Evolutionary conservation across 768 basidiomycete species (phyloP).

Genomic region (Chiua virens): DNA sequence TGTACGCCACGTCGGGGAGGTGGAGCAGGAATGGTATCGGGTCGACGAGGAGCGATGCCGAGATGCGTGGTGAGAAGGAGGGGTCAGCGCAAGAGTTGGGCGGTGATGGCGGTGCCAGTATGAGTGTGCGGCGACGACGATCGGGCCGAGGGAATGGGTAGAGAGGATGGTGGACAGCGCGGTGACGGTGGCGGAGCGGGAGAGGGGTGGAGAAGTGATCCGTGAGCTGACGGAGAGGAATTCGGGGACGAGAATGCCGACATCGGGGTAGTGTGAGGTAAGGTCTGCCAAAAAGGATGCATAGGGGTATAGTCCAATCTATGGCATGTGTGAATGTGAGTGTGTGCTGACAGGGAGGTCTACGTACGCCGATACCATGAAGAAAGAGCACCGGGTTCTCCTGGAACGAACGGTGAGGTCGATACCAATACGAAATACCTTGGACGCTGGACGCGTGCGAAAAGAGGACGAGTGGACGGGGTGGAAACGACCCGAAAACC

Average conservation of each 20-base stretch:
- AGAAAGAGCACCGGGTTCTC: constrained; percentile 61
- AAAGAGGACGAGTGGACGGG: constrained; percentile 45
- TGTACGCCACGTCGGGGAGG: constrained; percentile 59
- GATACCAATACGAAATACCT: constrained; percentile 47
- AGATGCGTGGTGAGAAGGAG: constrained; percentile 34
- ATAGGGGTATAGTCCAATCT: constrained; percentile 68
- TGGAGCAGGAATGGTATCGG: constrained; percentile 67
- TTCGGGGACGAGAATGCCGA: constrained; percentile 61
- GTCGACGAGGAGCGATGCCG: constrained; percentile 54
- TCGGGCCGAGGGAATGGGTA: constrained; percentile 35
- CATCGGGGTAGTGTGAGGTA: constrained; percentile 42
- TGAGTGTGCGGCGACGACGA: constrained; percentile 56
- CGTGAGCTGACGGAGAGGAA: constrained; percentile 59
- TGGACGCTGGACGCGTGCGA: constrained; percentile 39
- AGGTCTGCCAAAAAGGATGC: constrained; percentile 50
- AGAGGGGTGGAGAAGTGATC: constrained; percentile 54
- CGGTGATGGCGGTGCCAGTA: constrained; percentile 60
- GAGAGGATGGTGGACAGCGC: constrained; percentile 47
- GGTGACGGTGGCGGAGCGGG: constrained; percentile 39
- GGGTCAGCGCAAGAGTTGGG: constrained; percentile 50
- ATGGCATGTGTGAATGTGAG: not conserved
- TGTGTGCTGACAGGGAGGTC: not conserved
- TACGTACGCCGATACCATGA: constrained; percentile 65
- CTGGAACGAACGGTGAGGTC: constrained; percentile 45
- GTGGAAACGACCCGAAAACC: constrained; percentile 50